A percentile compares a stretch with the other conserved stretches of the same genome.
Evolutionary conservation across 768 basidiomycete genomes (phyloP).

Genomic region (Agaricus subrufescens): DNA sequence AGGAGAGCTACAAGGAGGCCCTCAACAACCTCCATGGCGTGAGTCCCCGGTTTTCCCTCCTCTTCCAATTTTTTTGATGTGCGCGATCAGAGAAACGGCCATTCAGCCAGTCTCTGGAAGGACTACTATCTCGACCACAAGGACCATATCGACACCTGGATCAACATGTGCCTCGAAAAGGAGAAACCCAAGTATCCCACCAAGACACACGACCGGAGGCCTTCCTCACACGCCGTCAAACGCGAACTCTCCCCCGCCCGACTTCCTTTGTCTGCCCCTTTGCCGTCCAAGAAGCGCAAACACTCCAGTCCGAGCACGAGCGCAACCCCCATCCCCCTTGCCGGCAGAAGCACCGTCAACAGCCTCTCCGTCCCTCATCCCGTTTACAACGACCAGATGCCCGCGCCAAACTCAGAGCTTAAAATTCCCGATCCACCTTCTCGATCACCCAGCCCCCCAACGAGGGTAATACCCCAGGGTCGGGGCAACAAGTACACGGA

Average conservation of each 20-base stretch:
- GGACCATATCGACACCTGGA: slow-evolving; percentile 49
- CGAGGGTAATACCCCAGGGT: slow-evolving; percentile 37
- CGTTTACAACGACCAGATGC: slow-evolving; percentile 42
- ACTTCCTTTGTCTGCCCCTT: slow-evolving; percentile 1
- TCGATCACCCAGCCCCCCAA: slow-evolving; percentile 67
- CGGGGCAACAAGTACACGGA: slow-evolving; percentile 61
- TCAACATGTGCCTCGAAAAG: slow-evolving; percentile 29
- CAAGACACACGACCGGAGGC: slow-evolving; percentile 5
- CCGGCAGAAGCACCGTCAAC: slow-evolving; percentile 51
- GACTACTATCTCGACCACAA: slow-evolving; percentile 76
- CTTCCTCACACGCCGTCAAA: slow-evolving; percentile 10
- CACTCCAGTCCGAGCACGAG: background rate
- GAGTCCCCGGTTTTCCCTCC: slow-evolving; percentile 19
- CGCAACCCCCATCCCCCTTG: slow-evolving; percentile 9
- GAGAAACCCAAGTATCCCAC: slow-evolving; percentile 13
- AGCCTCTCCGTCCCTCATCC: slow-evolving; percentile 52
- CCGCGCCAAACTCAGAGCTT: slow-evolving; percentile 57
- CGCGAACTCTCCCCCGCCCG: slow-evolving; percentile 14
- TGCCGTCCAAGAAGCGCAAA: slow-evolving; percentile 5
- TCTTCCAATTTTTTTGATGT: slow-evolving; percentile 13
- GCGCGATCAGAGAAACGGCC: slow-evolving; percentile 36
- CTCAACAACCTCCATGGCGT: slow-evolving; percentile 68
- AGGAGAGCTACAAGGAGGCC: slow-evolving; percentile 57
- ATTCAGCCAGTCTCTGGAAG: slow-evolving; percentile 67
- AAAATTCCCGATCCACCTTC: slow-evolving; percentile 60